Evolutionary conservation across 805 yeast genomes (phyloP), one percentile per base, ranked within the genome.

Genomic region (Starmerella stigmatis): DNA sequence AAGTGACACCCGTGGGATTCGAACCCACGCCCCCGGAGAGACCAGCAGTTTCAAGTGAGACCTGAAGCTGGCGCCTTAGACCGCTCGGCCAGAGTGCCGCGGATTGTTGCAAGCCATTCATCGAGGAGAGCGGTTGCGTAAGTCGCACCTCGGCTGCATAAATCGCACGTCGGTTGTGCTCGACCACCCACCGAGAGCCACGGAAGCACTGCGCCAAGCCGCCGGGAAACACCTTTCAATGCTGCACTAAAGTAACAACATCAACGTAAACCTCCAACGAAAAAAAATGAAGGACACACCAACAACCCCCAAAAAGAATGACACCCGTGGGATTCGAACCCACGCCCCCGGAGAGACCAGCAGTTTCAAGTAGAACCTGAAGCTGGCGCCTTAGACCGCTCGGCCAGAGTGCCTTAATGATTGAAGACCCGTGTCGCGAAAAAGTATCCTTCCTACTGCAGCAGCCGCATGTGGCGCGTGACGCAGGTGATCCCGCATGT

Each of bases 61-160:
- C 49, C 49, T 46, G 49, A 46, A 46, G 49, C 49, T 44, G 46
- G 46, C 49, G 49, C 49, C 49, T 36, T 46, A 46, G 49, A 46
- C 49, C 49, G 33, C 49, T 46, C 49, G 49, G 49, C 49, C 49
- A 46, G 43, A 32, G 32, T 39, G 44, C 43, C 44, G n/a, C n/a
- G n/a, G n/a, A n/a, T n/a, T n/a, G n/a, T n/a, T n/a, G n/a, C n/a
- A n/a, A n/a, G n/a, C n/a, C n/a, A n/a, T n/a, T n/a, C n/a, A n/a
- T n/a, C n/a, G n/a, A n/a, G n/a, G n/a, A n/a, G n/a, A n/a, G n/a
- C n/a, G n/a, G n/a, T n/a, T n/a, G n/a, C n/a, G n/a, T n/a, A n/a
- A n/a, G n/a, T n/a, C n/a, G n/a, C n/a, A n/a, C n/a, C n/a, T n/a
- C n/a, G n/a, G n/a, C n/a, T n/a, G n/a, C n/a, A n/a, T n/a, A n/a